Base-by-base conservation (phyloP, 2,329 filamentous ascomycete species). In the Coniosporium tulheliwenetii region DNA sequence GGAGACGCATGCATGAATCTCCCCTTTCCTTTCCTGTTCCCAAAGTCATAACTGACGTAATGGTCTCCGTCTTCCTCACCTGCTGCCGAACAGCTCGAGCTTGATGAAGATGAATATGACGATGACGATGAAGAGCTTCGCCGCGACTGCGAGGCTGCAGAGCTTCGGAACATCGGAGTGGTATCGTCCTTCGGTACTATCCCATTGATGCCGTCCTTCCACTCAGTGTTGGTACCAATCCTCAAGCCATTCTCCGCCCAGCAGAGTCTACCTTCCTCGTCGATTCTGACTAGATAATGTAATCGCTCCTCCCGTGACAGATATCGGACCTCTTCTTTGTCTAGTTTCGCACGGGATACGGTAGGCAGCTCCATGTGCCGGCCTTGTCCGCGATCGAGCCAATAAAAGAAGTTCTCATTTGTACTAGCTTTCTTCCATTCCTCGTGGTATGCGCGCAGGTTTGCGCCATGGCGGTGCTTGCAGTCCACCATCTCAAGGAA, bases 371-470 rank as follows among this genome's bases (percentile, higher is more conserved):
- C 80, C 36, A 91, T 55, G 33, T 72, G 58, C 48, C 67, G 76
- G 0, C 87, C 87, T 38, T 79, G 79, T 5, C 87, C 87, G 43
- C 81, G 69, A 55, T 95, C 87, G 1, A 94, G 67, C 86, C 87
- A 94, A 61, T 86, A 89, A 58, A 94, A 94, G 69, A 87, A 95
- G 54, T 91, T 93, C 56, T 94, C 81, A 4, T 77, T 73, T 0
- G 85, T 89, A 26, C 82, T 67, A 1, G 75, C 67, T 44, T 72
- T 75, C 57, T 85, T 85, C 87, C 87, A 95, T 47, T 82, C 76
- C 44, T 77, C 74, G 52, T 95, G 87, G 50, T 94, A 95, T 30
- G 75, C 72, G 30, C 82, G 70, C 39, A 94, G 60, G 49, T 91
- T 93, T 41, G 78, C 81, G 3, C 86, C 87, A 52, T 94, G 93